Evolutionary conservation across 2,329 filamentous ascomycete genomes (phyloP).

Genomic region (Aulographum hederae): DNA sequence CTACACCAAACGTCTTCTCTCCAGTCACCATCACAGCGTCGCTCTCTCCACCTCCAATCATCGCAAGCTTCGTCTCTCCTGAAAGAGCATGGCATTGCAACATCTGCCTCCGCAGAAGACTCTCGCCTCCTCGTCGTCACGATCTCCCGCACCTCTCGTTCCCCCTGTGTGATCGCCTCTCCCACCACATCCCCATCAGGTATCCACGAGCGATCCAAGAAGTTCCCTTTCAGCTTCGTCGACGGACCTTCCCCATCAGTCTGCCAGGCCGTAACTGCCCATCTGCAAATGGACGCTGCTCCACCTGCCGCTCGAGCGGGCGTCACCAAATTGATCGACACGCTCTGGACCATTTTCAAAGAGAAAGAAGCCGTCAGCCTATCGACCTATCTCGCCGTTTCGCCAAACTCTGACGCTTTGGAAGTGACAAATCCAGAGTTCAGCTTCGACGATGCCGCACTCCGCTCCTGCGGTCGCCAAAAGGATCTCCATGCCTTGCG

Average conservation of each 20-base stretch:
- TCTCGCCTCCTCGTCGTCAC: constrained; percentile 42
- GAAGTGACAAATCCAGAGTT: constrained; percentile 37
- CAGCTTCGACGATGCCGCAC: constrained; percentile 54
- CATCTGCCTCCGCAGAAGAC: constrained; percentile 21
- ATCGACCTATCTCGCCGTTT: constrained; percentile 29
- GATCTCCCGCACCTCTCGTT: constrained; percentile 42
- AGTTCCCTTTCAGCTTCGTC: constrained; percentile 44
- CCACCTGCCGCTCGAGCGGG: constrained; percentile 24
- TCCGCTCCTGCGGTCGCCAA: constrained; percentile 42
- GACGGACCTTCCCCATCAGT: constrained; percentile 19
- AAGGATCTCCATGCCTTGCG: constrained; percentile 39
- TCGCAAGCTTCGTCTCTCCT: constrained; percentile 38
- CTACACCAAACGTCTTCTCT: constrained; percentile 6
- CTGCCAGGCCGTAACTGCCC: constrained; percentile 25
- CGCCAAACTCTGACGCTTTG: constrained; percentile 19
- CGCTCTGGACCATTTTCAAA: constrained; percentile 40
- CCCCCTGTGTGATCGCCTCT: constrained; percentile 46
- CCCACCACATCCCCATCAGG: constrained; percentile 26
- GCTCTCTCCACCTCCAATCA: constrained; percentile 36
- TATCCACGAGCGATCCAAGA: constrained; percentile 26
- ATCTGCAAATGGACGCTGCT: constrained; percentile 34
- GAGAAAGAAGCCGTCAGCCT: constrained; percentile 48
- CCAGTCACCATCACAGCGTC: constrained; percentile 16
- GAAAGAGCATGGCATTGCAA: constrained; percentile 28
- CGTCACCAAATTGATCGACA: constrained; percentile 30